phyloP scores from a whole-genome alignment of 2,329 filamentous ascomycete genomes.

The Raffaelea ambrosiae region DNA sequence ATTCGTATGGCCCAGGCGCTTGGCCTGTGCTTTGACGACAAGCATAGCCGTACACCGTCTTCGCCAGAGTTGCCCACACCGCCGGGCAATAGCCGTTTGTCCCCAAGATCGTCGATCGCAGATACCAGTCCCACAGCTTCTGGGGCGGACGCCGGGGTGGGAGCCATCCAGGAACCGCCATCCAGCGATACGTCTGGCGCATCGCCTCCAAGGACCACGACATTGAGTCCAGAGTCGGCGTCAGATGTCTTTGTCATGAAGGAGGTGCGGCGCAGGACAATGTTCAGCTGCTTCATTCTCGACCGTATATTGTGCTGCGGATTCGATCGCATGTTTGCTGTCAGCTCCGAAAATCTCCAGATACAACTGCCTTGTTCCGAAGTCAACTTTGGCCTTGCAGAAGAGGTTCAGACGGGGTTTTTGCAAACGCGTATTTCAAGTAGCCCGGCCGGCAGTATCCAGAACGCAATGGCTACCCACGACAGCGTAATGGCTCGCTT shows the following conservation, averaged over 20 bases:
- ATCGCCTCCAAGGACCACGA: neutral
- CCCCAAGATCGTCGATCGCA: too few species aligned
- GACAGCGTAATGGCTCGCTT: conserved; percentile 44
- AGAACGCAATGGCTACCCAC: conserved; percentile 17
- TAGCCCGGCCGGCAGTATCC: conserved; percentile 1
- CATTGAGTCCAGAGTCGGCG: neutral
- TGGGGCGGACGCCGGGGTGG: too few species aligned
- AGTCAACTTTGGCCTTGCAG: conserved; percentile 52
- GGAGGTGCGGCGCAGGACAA: conserved; percentile 59
- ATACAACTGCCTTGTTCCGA: conserved; percentile 63
- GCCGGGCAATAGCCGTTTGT: too few species aligned
- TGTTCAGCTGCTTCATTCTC: conserved; percentile 63
- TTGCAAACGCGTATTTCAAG: conserved; percentile 18
- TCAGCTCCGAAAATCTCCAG: conserved; percentile 49
- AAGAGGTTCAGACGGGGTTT: conserved; percentile 46
- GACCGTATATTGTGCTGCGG: conserved; percentile 50
- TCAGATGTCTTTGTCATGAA: conserved; percentile 41
- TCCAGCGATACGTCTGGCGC: neutral
- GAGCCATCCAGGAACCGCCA: conserved; percentile 4
- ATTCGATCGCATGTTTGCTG: conserved; percentile 46
- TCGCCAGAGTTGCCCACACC: conserved; percentile 3
- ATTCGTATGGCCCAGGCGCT: conserved; percentile 56
- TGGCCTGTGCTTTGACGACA: conserved; percentile 50
- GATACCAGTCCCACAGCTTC: too few species aligned
- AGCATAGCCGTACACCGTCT: conserved; percentile 8